Conservation (phyloP, 2,329 filamentous ascomycete genomes). For the Dothistroma pini region DNA sequence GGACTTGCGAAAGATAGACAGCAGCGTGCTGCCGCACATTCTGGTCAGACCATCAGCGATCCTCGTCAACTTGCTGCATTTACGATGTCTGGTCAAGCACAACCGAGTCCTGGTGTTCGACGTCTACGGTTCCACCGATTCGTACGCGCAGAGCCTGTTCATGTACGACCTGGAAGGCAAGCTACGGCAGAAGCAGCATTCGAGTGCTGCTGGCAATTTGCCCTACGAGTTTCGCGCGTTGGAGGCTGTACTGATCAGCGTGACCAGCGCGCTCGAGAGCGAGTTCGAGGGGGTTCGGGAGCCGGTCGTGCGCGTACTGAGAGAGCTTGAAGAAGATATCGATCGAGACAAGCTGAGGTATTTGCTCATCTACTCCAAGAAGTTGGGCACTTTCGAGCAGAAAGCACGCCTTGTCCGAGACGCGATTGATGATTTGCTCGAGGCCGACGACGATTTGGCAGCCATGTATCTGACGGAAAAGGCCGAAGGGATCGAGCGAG, state of each 20-base stretch:
- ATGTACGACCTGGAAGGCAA: constrained; percentile 97
- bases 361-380: constrained; percentile 90
- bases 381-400: constrained; percentile 94
- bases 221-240: constrained; percentile 96
- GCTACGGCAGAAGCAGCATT: constrained; percentile 70
- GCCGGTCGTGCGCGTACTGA: constrained; percentile 81
- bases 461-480: constrained; percentile 96
- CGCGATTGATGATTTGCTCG: constrained; percentile 89
- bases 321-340: constrained; percentile 93
- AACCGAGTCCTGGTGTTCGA: constrained; percentile 95
- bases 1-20: constrained; percentile 96
- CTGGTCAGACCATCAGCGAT: constrained; percentile 90
- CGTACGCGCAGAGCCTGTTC: constrained; percentile 92
- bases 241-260: constrained; percentile 90
- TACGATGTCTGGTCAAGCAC: constrained; percentile 91
- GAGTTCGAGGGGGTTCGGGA: constrained; percentile 94
- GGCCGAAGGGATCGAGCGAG: constrained; percentile 65
- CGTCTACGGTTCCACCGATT: constrained; percentile 89
- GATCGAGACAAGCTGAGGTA: constrained; percentile 89
- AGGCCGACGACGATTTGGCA: constrained; percentile 91
- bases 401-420: constrained; percentile 92
- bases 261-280: constrained; percentile 84
- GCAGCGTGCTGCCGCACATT: constrained; percentile 90
- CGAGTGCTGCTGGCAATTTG: constrained; percentile 54
- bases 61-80: constrained; percentile 90